phyloP scores from a whole-genome alignment of 495 filamentous ascomycete genomes.

The Xeromyces bisporus region DNA sequence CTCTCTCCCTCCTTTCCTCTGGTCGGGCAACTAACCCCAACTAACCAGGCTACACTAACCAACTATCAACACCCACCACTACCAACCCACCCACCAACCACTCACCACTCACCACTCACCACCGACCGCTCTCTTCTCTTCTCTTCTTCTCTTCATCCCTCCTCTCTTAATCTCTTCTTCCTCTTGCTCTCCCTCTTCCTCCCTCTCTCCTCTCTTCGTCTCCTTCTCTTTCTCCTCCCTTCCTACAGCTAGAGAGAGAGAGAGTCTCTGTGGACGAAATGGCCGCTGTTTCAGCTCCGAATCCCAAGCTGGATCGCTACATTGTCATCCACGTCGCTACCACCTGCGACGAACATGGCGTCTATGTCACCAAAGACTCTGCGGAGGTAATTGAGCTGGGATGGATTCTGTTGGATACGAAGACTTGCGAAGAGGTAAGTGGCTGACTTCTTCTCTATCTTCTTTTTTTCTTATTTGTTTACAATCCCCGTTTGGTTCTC shows the following conservation, averaged over 20 bases:
- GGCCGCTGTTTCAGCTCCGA: constrained; percentile 33
- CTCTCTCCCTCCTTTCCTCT: no score
- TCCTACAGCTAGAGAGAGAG: constrained; percentile 5
- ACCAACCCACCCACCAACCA: no score
- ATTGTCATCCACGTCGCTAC: constrained; percentile 97
- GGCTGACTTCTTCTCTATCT: constrained; percentile 2
- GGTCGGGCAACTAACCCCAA: no score
- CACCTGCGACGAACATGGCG: constrained; percentile 96
- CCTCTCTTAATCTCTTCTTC: constrained; percentile 10
- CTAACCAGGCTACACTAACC: no score
- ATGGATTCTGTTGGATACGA: constrained; percentile 89
- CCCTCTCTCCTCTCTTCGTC: constrained; percentile 6
- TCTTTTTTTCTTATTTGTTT: background rate
- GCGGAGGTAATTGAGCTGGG: constrained; percentile 98
- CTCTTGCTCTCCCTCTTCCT: constrained; percentile 14
- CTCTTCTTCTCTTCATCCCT: constrained; percentile 9
- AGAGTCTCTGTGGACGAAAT: constrained; percentile 19
- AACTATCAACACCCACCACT: no score
- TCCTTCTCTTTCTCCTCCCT: constrained; percentile 2
- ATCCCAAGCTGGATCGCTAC: constrained; percentile 73
- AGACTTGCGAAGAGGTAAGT: constrained; percentile 77
- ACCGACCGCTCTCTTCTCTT: constrained; percentile 12
- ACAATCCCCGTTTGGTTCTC: constrained; percentile 5
- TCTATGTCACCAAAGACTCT: constrained; percentile 97
- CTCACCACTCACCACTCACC: no score